A percentile compares a stretch with the other conserved stretches of the same genome.
Conservation (phyloP, 257 asterid species). For the Scutellaria minor region DNA sequence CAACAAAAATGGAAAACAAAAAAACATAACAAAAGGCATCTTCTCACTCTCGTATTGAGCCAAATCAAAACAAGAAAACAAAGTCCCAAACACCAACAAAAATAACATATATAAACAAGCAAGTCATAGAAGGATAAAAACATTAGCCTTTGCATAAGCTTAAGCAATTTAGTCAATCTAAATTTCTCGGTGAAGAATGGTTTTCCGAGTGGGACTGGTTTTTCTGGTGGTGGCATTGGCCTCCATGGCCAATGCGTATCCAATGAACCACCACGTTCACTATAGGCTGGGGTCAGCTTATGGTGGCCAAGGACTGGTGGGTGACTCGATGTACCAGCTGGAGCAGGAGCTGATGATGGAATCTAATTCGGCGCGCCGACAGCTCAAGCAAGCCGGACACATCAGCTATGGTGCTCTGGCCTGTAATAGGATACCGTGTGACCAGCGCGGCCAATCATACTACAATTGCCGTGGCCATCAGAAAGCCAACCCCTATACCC, state of each 20-base stretch:
- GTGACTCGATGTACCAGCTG: constrained; percentile 41
- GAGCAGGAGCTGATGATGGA: constrained; percentile 36
- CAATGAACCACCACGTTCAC: background rate
- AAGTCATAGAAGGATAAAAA: too few species aligned
- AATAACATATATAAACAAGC: background rate
- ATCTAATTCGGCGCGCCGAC: constrained; percentile 44
- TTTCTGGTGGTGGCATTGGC: constrained; percentile 45
- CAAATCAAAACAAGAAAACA: background rate
- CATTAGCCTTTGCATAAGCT: too few species aligned
- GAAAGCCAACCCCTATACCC: constrained; percentile 47
- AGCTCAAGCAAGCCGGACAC: constrained; percentile 34
- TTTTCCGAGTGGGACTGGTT: constrained; percentile 38
- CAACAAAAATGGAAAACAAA: background rate
- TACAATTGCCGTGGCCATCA: constrained; percentile 47
- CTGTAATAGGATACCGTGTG: constrained; percentile 48
- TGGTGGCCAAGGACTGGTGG: constrained; percentile 41
- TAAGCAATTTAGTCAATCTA: background rate
- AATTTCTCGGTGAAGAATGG: constrained; percentile 38
- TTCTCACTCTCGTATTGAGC: background rate
- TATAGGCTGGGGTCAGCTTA: constrained; percentile 4
- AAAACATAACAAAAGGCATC: background rate
- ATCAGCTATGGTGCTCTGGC: constrained; percentile 51
- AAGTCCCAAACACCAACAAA: background rate
- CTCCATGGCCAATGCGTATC: constrained; percentile 43
- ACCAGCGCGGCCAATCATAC: constrained; percentile 50